Percentiles rank a stretch among this genome's conserved stretches.
Conservation (phyloP, 1,139 yeast species). For the Blastobotrys raffinosifermentans region DNA sequence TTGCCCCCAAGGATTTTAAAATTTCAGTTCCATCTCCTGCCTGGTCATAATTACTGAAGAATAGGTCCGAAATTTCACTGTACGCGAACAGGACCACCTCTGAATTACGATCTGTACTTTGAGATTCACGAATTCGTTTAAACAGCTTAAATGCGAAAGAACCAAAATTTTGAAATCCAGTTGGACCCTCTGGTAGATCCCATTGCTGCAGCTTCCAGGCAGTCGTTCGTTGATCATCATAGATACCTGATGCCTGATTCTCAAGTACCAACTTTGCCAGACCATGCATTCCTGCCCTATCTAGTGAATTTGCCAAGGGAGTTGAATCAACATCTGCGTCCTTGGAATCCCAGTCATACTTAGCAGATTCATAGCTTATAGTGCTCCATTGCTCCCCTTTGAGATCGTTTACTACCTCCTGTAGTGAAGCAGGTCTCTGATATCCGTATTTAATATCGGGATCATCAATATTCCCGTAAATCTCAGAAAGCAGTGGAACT, state of each 20-base stretch:
- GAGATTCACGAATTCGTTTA: conserved; percentile 38
- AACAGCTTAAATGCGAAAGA: conserved; percentile 38
- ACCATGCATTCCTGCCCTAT: conserved; percentile 45
- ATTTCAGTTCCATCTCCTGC: too few species aligned
- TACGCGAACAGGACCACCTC: too few species aligned
- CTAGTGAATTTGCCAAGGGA: conserved; percentile 36
- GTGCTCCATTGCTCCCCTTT: conserved; percentile 49
- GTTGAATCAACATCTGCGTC: conserved; percentile 13
- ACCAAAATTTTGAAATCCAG: background rate
- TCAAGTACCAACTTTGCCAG: conserved; percentile 34
- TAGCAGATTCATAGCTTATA: conserved; percentile 37
- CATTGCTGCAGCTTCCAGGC: conserved; percentile 70
- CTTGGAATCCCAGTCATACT: conserved; percentile 6
- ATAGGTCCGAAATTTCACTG: too few species aligned
- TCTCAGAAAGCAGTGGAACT: conserved; percentile 15
- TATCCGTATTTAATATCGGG: conserved; percentile 59
- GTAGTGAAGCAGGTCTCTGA: conserved; percentile 51
- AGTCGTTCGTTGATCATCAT: conserved; percentile 38
- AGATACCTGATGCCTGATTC: conserved; percentile 2
- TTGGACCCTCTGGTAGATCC: conserved; percentile 50
- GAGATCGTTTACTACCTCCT: conserved; percentile 40
- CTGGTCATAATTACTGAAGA: too few species aligned
- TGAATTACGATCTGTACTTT: conserved; percentile 2
- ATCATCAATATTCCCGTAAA: conserved; percentile 52
- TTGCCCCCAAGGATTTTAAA: conserved; percentile 8